phyloP scores from a whole-genome alignment of 495 filamentous ascomycete genomes.

The Penicillium dipodomyicola region DNA sequence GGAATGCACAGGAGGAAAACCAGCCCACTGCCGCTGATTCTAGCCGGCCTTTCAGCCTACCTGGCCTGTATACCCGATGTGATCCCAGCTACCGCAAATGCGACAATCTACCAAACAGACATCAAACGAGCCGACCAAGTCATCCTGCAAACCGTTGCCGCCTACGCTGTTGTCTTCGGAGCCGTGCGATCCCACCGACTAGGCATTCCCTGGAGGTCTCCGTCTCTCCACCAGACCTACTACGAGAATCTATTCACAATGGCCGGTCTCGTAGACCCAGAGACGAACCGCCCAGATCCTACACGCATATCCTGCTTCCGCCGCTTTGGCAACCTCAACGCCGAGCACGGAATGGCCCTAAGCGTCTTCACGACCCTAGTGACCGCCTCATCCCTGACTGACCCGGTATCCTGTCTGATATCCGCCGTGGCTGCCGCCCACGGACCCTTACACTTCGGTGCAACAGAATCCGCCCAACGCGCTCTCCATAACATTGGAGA shows the following conservation, averaged over 20 bases:
- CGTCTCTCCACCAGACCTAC: slow-evolving; percentile 25
- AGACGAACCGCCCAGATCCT: slow-evolving; percentile 19
- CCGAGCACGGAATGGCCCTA: slow-evolving; percentile 39
- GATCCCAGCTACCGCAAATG: slow-evolving; percentile 23
- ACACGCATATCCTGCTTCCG: slow-evolving; percentile 32
- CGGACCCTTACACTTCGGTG: slow-evolving; percentile 58
- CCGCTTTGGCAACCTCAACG: slow-evolving; percentile 34
- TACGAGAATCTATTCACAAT: slow-evolving; percentile 39
- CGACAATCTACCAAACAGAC: slow-evolving; percentile 31
- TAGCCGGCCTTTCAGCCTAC: slow-evolving; percentile 36
- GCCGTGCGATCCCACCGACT: slow-evolving; percentile 31
- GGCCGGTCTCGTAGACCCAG: slow-evolving; percentile 26
- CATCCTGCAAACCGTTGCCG: slow-evolving; percentile 29
- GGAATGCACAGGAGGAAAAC: slow-evolving; percentile 17
- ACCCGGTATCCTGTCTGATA: slow-evolving; percentile 44
- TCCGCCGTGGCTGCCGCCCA: slow-evolving; percentile 49
- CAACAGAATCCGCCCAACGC: slow-evolving; percentile 55
- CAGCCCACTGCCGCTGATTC: slow-evolving; percentile 31
- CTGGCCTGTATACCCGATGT: slow-evolving; percentile 24
- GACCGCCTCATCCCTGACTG: slow-evolving; percentile 35
- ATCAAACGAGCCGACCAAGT: slow-evolving; percentile 21
- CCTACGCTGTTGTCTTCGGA: slow-evolving; percentile 35
- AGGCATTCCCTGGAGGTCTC: slow-evolving; percentile 20
- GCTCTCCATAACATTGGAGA: slow-evolving; percentile 46
- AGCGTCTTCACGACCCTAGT: slow-evolving; percentile 33